Conservation (phyloP, 73 alveolate genomes). For the Paramecium sonneborni region DNA sequence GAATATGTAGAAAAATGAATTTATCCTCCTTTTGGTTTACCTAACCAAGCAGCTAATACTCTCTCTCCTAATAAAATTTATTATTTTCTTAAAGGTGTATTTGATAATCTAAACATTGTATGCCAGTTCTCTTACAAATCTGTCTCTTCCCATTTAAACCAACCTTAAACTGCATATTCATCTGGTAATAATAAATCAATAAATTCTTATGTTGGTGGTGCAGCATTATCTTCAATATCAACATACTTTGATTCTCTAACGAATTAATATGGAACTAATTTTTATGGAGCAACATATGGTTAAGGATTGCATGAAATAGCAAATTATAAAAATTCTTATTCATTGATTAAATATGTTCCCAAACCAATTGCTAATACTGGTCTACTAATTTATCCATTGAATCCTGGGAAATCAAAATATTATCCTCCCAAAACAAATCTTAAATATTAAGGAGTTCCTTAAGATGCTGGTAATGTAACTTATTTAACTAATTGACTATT, state of each 20-base stretch:
- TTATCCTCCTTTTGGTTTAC: constrained; percentile 35
- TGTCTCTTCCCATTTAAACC: constrained; percentile 46
- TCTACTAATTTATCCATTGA: constrained; percentile 29
- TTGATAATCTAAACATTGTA: constrained; percentile 20
- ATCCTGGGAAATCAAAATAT: constrained; percentile 8
- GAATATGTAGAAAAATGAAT: constrained; percentile 44
- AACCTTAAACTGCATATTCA: constrained; percentile 46
- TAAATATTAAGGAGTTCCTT: constrained; percentile 21
- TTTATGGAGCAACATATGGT: constrained; percentile 5
- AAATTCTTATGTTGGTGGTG: neutral
- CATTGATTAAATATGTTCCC: constrained; percentile 15
- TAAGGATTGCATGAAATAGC: constrained; percentile 44
- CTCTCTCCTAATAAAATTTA: constrained; percentile 40
- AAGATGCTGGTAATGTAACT: neutral
- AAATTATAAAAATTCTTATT: neutral
- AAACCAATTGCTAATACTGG: constrained; percentile 37
- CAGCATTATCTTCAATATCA: constrained; percentile 9
- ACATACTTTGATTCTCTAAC: neutral
- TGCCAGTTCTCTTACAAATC: constrained; percentile 30
- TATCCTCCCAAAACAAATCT: constrained; percentile 42
- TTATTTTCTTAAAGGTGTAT: constrained; percentile 20
- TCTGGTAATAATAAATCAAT: constrained; percentile 16
- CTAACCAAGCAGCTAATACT: constrained; percentile 51
- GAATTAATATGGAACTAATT: neutral
- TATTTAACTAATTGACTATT: neutral